Conservation (phyloP, 2,329 filamentous ascomycete species). For the Penicillium sp. region DNA sequence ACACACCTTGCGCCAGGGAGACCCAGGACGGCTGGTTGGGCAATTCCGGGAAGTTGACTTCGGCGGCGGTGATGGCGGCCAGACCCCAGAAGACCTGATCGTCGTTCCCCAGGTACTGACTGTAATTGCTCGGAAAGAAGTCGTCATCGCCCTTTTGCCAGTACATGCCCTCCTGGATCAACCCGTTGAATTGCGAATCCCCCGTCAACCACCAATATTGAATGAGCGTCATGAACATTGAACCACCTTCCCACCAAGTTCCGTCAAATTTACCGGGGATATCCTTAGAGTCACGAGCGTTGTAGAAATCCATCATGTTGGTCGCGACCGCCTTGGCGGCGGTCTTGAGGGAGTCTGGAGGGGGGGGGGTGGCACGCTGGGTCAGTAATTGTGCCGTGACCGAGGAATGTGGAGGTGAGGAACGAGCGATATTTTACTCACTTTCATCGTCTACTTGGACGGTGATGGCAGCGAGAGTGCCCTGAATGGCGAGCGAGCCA, state of each 20-base stretch:
- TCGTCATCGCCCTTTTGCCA: slow-evolving; percentile 69
- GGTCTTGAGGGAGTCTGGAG: slow-evolving; percentile 28
- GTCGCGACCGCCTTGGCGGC: slow-evolving; percentile 32
- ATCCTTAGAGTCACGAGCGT: slow-evolving; percentile 32
- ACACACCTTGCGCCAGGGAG: slow-evolving; percentile 69
- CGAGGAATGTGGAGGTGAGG: background rate
- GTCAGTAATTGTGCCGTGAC: background rate
- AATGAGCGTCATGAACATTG: slow-evolving; percentile 63
- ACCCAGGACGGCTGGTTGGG: slow-evolving; percentile 66
- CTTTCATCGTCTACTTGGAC: slow-evolving; percentile 15
- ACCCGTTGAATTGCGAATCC: slow-evolving; percentile 63
- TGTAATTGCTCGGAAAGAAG: slow-evolving; percentile 64
- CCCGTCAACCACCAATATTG: slow-evolving; percentile 84
- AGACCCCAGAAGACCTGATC: slow-evolving; percentile 78
- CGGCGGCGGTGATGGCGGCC: slow-evolving; percentile 70
- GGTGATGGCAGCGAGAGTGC: slow-evolving; percentile 15
- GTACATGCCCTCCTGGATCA: slow-evolving; percentile 62
- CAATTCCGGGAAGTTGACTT: slow-evolving; percentile 68
- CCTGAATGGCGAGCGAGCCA: slow-evolving; percentile 15
- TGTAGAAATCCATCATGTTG: slow-evolving; percentile 37
- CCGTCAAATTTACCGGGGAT: slow-evolving; percentile 37
- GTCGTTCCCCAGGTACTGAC: slow-evolving; percentile 46
- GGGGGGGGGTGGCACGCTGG: background rate
- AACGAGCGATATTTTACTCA: slow-evolving; percentile 3
- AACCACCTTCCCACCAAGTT: slow-evolving; percentile 63